Base-by-base conservation (phyloP, 1,284 basidiomycete genomes). In the Cutaneotrichosporon sp. region DNA sequence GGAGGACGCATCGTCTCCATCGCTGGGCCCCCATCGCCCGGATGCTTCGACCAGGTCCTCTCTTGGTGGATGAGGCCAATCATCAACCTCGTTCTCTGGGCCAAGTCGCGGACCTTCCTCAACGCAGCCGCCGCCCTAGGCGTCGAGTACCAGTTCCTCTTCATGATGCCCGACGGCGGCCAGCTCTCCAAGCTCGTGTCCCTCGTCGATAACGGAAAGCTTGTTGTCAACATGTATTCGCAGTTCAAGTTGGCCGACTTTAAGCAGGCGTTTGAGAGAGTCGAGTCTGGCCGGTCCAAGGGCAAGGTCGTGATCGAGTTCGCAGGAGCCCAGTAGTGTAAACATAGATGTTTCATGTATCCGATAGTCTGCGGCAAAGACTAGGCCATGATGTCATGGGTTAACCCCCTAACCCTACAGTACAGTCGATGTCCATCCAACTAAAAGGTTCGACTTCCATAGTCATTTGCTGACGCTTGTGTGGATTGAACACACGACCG, bases 131-230 rank as follows among this genome's bases (percentile, higher is more conserved):
- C 30, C 18, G 58, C 51, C 13, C 14, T 7, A n/a, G 58, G 52
- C 26, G 49, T 68, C 59, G 16, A 22, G 49, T 70, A 68, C 61
- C 36, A 63, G 56, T 70, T 40, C 67, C 14, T 68, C 53, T 70
- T 68, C 57, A 70, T 68, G 67, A 32, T 38, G 7, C 67, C 69
- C 9, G 55, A 65, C 46, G 69, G 67, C 11, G 11, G 21, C 18
- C 31, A 65, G 63, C 67, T 70, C 13, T n/a, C 56, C 47, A 4
- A 56, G 36, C 63, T 70, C 13, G 40, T 50, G 2, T 42, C 56
- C n/a, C 40, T 55, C 5, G 62, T 70, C 4, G 61, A 63, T 42
- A 52, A 31, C 7, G 63, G 63, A 52, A 66, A 69, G 63, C 65
- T 70, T 11, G 26, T 38, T 4, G 36, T 69, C 36, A 42, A 51